Base-by-base conservation (phyloP, 2,329 filamentous ascomycete genomes). In the Fonsecaea pedrosoi region DNA sequence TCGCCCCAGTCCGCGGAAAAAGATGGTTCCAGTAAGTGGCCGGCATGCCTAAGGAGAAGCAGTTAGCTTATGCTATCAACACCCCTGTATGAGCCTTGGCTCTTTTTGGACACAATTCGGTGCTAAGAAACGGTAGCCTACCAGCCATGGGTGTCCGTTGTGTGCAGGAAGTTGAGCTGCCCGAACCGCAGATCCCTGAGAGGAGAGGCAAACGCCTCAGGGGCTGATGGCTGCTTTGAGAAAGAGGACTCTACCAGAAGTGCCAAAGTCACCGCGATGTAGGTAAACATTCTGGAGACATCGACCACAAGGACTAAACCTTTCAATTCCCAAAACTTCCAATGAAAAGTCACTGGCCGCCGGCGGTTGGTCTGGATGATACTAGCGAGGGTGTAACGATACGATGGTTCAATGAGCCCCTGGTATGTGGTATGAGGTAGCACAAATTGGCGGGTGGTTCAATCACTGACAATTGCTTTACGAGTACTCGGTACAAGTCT, bases 1-100 rank as follows among this genome's bases (percentile, higher is more conserved):
- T 99, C 95, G 66, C 95, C 95, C 93, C 95, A 98, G 78, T 99
- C 95, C 55, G 92, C 94, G 6, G 92, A 94, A 79, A 96, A 99
- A 67, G 95, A 94, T 2, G 92, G 85, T 89, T 99, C 95, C 82
- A 94, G 90, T 4, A 98, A 81, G 82, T 99, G 95, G 1, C 95
- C 95, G 9, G 88, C 92, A 76, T 96, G 89, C 59, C 45, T 50
- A 50, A 9, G 9, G n/a, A 21, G 45, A 13, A 10, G 21, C 3
- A 5, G 8, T 50, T 50, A 50, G 45, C 45, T 25, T 50, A 21
- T 30, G 7, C 4, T 10, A 9, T 21, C 5, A 48, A 48, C 21
- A 21, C n/a, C 42, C 5, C 42, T 10, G 42, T 10, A 10, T 2
- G 5, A 48, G 7, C 15, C 9, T 13, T 38, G 13, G n/a, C 15